These are phyloP conservation scores for Fusarium anthophilum DNA, from an alignment of 2,329 filamentous ascomycete genomes.

Conservation along the genomic window DNA sequence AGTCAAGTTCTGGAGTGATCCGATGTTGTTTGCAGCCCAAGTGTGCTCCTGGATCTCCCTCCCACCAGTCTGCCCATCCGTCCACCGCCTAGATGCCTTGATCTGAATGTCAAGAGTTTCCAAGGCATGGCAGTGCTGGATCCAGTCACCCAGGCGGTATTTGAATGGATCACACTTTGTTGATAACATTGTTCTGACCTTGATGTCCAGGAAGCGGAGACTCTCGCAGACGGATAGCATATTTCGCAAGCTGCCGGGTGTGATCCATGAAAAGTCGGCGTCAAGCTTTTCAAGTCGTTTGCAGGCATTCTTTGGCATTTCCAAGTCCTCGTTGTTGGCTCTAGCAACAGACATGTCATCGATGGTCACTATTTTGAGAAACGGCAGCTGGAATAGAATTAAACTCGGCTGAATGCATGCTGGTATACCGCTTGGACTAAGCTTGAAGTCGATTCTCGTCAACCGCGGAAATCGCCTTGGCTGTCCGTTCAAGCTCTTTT, in stretches of 20 bases:
- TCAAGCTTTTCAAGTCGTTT: not conserved
- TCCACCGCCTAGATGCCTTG: not conserved
- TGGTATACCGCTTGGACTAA: not conserved
- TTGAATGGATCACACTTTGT: not conserved
- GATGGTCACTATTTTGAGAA: not conserved
- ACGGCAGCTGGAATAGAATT: not conserved
- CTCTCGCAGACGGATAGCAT: not conserved
- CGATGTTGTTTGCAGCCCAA: not conserved
- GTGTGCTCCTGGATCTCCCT: not conserved
- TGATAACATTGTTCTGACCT: not conserved
- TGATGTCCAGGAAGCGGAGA: not conserved
- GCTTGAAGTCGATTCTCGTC: not conserved
- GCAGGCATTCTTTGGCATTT: not conserved
- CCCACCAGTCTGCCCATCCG: not conserved
- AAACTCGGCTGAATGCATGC: not conserved
- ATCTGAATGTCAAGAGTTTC: not conserved
- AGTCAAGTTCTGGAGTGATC: not conserved
- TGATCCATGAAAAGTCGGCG: not conserved
- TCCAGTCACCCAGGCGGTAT: not conserved
- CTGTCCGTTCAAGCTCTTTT: not conserved
- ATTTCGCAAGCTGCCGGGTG: not conserved
- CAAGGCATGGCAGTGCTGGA: not conserved
- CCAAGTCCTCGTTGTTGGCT: not conserved
- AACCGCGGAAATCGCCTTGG: not conserved
- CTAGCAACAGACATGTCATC: not conserved